Evolutionary conservation across 2,329 filamentous ascomycete genomes (phyloP).

Genomic region (Aspergillus oerlinghausenensis): DNA sequence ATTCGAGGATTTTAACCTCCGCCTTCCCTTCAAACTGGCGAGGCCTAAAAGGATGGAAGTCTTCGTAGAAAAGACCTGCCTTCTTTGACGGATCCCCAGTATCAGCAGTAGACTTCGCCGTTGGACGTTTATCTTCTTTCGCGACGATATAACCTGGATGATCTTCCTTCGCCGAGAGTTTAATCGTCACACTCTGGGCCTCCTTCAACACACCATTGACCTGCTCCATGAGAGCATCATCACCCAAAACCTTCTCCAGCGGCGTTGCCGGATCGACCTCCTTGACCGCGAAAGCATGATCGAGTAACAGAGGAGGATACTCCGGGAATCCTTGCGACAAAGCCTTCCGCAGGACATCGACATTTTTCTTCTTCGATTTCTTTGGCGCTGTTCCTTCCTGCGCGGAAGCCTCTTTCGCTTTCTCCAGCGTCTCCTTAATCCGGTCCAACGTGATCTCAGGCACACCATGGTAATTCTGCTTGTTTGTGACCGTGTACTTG

Average conservation of each 20-base stretch:
- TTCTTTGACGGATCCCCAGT: slow-evolving; percentile 34
- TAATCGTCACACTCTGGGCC: slow-evolving; percentile 64
- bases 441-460: slow-evolving; percentile 71
- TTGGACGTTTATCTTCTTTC: slow-evolving; percentile 46
- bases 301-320: slow-evolving; percentile 78
- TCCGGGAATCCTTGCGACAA: slow-evolving; percentile 82
- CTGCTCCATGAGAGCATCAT: slow-evolving; percentile 59
- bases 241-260: slow-evolving; percentile 65
- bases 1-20: slow-evolving; percentile 64
- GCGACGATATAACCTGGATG: slow-evolving; percentile 87
- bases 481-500: slow-evolving; percentile 72
- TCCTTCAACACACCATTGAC: slow-evolving; percentile 65
- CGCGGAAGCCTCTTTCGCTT: slow-evolving; percentile 47
- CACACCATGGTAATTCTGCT: slow-evolving; percentile 76
- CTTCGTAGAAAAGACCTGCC: slow-evolving; percentile 68
- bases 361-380: slow-evolving; percentile 70
- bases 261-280: slow-evolving; percentile 65
- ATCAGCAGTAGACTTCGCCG: slow-evolving; percentile 29
- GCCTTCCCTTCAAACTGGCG: slow-evolving; percentile 69
- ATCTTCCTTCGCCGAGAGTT: slow-evolving; percentile 60
- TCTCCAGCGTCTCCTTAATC: slow-evolving; percentile 64
- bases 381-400: slow-evolving; percentile 43
- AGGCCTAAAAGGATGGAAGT: slow-evolving; percentile 91
- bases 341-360: slow-evolving; percentile 72
- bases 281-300: slow-evolving; percentile 71